Evolutionary conservation across 441 rosid species (phyloP).

Genomic region (Jatropha multifida): DNA sequence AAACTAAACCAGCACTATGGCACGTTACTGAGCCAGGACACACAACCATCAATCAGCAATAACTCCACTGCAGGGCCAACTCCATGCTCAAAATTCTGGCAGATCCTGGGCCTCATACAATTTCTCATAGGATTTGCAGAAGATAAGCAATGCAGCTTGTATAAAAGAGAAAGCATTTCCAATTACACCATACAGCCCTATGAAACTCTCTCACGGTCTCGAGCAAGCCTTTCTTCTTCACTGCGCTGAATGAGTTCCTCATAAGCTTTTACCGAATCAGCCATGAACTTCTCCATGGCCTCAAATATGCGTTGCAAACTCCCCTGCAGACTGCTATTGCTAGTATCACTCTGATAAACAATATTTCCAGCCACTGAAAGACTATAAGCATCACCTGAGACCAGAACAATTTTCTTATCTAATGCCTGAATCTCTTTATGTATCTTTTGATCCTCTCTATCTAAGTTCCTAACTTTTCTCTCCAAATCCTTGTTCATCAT

Average conservation of each 20-base stretch:
- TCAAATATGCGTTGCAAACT: constrained; percentile 70
- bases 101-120: constrained; percentile 8
- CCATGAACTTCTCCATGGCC: constrained; percentile 85
- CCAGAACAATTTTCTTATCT: constrained; percentile 69
- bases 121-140: constrained; percentile 17
- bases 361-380: constrained; percentile 42
- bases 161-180: background rate
- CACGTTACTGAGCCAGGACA: background rate
- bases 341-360: constrained; percentile 73
- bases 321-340: constrained; percentile 59
- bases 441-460: constrained; percentile 76
- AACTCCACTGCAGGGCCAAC: background rate
- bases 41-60: background rate
- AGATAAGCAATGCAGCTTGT: background rate
- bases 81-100: background rate
- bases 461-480: constrained; percentile 58
- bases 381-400: constrained; percentile 44
- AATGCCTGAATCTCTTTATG: constrained; percentile 85
- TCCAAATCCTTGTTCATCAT: constrained; percentile 58
- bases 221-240: constrained; percentile 58
- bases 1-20: background rate
- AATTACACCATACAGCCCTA: constrained; percentile 20
- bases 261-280: constrained; percentile 62
- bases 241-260: constrained; percentile 79
- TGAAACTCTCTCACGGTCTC: constrained; percentile 40